Base-by-base conservation (phyloP, 805 yeast species). In the Candida alai region DNA sequence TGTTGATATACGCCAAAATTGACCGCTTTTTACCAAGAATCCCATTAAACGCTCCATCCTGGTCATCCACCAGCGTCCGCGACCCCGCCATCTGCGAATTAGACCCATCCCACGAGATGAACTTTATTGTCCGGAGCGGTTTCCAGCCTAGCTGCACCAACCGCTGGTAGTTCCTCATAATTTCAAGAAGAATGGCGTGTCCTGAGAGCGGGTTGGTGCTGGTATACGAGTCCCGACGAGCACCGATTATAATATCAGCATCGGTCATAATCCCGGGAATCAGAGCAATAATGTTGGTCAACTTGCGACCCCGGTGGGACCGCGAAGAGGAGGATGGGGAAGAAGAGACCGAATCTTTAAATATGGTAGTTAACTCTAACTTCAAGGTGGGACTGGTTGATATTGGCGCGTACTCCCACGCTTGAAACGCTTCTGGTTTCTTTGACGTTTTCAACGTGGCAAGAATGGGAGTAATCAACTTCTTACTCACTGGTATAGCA, bases 41-140 rank as follows among this genome's bases (percentile, higher is more conserved):
- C n/a, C n/a, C n/a, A n/a, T n/a, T n/a, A n/a, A n/a, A n/a, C n/a
- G n/a, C n/a, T n/a, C n/a, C n/a, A 1, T 27, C 35, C 2, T 44
- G 23, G 28, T 56, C 63, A 17, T 53, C 51, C 3, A 51, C 33
- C 14, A 36, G 43, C 4, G 43, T 36, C 29, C 45, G 48, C 0
- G 65, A 45, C 2, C 71, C 73, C 13, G 60, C 33, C 8, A 57
- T 47, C 3, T 65, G 66, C 30, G 51, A 51, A 19, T 51, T 50
- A 6, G 60, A 46, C 2, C 63, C 70, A 38, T 66, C 73, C 66
- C 69, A 65, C 1, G 67, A 60, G 3, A 65, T 53, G 44, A 66
- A 64, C 33, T 59, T 54, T 24, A 66, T 58, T 9, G 51, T 55
- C 27, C 73, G 49, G 21, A 65, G 46, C 1, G 73, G 73, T 39